Evolutionary conservation across 257 asterid species (phyloP), one percentile per base, ranked within the genome.

Genomic region (Fraxinus excelsior): DNA sequence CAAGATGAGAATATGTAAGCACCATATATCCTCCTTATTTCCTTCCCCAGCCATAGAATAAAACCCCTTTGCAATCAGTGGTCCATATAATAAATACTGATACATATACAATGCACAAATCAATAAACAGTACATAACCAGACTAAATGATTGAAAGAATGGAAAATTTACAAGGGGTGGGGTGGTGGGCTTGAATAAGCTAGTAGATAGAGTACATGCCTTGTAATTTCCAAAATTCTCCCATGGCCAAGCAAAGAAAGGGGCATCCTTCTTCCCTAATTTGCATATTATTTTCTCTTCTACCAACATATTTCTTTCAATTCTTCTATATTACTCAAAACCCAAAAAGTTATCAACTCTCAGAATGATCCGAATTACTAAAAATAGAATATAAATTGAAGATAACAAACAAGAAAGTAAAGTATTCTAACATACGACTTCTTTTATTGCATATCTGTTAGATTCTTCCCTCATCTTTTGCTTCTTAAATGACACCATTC

Each of bases 221-320:
- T 94, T 94, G 83, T 73, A 90, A 77, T 82, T 86, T 26, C 87
- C 87, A 74, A 89, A 71, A 49, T 88, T 87, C 79, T 89, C 86
- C 98, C 98, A 94, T 74, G 98, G 98, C 97, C 98, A 92, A 60
- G 94, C 46, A 88, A 92, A 91, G 51, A 94, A 80, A 77, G 88
- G 85, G 76, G 92, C 90, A 66, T 79, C 85, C 82, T 13, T 82
- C 71, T 65, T 85, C 25, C 74, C 82, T 34, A 72, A 58, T 71
- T 73, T 69, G 85, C 40, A 66, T 65, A 72, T 75, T 53, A 75
- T 78, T 70, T 84, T 79, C 25, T 76, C 70, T 18, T 40, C 82
- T 79, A 31, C n/a, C 58, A n/a, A 44, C 85, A 86, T 86, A 21
- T 80, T 78, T 67, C 75, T 13, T 8, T 14, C 74, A 5, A 40